A percentile compares a stretch with the other conserved stretches of the same genome.
Evolutionary conservation across 345 rosid species (phyloP).

Genomic region (Rhizophora apiculata): DNA sequence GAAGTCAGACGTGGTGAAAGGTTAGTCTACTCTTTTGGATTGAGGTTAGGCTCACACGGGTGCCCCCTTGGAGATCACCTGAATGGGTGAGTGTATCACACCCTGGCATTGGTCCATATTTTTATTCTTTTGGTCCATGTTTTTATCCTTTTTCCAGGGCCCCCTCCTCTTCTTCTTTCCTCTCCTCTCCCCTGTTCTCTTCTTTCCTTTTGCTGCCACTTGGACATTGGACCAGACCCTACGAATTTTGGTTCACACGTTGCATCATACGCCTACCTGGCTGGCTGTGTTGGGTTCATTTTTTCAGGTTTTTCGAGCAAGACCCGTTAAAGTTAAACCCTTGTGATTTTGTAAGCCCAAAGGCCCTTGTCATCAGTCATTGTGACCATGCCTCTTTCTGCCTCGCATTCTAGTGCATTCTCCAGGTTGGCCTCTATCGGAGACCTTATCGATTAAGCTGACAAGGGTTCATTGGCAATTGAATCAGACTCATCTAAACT

Average conservation of each 20-base stretch:
- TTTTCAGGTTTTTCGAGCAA: neutral
- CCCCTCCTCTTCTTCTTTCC: constrained; percentile 3
- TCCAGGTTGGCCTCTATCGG: no score
- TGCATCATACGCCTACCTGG: neutral
- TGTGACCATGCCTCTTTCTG: neutral
- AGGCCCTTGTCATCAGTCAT: neutral
- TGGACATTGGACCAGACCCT: neutral
- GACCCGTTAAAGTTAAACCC: neutral
- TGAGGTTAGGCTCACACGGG: neutral
- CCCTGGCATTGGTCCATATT: constrained; percentile 22
- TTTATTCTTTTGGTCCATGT: neutral
- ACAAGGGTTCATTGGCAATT: no score
- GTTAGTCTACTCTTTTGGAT: no score
- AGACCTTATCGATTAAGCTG: no score
- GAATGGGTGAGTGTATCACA: neutral
- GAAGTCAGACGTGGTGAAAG: no score
- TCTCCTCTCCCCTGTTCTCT: no score
- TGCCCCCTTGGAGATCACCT: neutral
- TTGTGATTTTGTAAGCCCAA: neutral
- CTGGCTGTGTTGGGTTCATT: constrained; percentile 20
- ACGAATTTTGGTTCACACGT: neutral
- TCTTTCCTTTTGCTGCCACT: neutral
- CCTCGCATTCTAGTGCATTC: no score
- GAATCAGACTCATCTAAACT: no score
- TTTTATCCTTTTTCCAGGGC: neutral